phyloP scores from a whole-genome alignment of 495 filamentous ascomycete species.

The Entonaema liquescens region DNA sequence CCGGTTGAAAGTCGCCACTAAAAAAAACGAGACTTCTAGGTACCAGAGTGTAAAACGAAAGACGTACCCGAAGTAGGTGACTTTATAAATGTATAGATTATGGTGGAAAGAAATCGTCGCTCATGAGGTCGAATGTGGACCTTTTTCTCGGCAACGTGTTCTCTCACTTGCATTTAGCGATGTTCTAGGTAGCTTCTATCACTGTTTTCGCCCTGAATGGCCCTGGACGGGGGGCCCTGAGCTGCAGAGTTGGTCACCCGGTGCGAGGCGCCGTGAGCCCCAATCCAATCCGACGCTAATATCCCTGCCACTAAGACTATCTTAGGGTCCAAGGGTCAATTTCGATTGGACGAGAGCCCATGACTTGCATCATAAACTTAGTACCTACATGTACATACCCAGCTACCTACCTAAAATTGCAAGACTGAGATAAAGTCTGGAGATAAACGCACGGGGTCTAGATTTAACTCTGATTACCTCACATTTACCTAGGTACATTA shows the following conservation, averaged over 20 bases:
- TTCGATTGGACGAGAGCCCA: slow-evolving; percentile 32
- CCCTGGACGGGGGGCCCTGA: background rate
- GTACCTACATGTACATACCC: slow-evolving; percentile 14
- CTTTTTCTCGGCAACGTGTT: slow-evolving; percentile 45
- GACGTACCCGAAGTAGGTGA: slow-evolving; percentile 17
- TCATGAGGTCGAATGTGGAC: slow-evolving; percentile 34
- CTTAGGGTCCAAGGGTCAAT: slow-evolving; percentile 23
- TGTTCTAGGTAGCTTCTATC: slow-evolving; percentile 17
- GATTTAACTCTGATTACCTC: background rate
- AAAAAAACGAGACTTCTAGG: slow-evolving; percentile 5
- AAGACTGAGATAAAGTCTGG: background rate
- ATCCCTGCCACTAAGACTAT: slow-evolving; percentile 15
- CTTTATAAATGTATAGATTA: slow-evolving; percentile 16
- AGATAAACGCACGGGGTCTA: slow-evolving; percentile 10
- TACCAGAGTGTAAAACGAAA: slow-evolving; percentile 18
- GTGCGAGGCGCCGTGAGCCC: slow-evolving; percentile 21
- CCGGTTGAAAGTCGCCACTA: slow-evolving; percentile 27
- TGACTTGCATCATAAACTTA: slow-evolving; percentile 35
- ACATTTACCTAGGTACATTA: background rate
- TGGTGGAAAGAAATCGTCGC: slow-evolving; percentile 35
- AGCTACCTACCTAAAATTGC: slow-evolving; percentile 18
- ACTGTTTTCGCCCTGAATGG: slow-evolving; percentile 6
- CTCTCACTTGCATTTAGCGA: slow-evolving; percentile 32
- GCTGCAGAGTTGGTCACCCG: slow-evolving; percentile 21
- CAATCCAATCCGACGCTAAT: slow-evolving; percentile 19